phyloP scores from a whole-genome alignment of 768 basidiomycete genomes.

The Suillus subalutaceus region DNA sequence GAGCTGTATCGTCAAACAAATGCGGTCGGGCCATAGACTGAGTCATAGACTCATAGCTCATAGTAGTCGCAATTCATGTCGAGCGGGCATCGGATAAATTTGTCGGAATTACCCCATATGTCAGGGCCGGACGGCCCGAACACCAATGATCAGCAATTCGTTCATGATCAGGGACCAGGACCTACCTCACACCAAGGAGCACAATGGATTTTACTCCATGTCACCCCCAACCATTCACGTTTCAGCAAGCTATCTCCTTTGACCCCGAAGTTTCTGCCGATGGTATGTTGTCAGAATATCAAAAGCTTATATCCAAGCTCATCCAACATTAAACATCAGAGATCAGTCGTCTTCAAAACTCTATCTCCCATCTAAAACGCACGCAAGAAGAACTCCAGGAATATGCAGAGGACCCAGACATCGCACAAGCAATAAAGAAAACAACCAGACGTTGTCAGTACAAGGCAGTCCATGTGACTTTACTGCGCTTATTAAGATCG shows the following conservation, averaged over 20 bases:
- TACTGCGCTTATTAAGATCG: conserved; percentile 9
- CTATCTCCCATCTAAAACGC: conserved; percentile 58
- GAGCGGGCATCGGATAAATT: too few species aligned
- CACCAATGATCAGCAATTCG: background rate
- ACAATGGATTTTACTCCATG: conserved; percentile 69
- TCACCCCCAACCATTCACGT: conserved; percentile 62
- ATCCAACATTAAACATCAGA: conserved; percentile 45
- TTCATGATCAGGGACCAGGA: background rate
- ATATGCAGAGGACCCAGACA: conserved; percentile 56
- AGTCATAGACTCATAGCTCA: too few species aligned
- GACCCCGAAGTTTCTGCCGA: conserved; percentile 70
- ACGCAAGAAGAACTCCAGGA: conserved; percentile 64
- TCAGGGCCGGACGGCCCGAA: background rate
- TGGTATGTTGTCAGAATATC: conserved; percentile 45
- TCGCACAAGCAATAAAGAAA: conserved; percentile 67
- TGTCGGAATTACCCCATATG: background rate
- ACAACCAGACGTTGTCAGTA: conserved; percentile 64
- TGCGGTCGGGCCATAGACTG: too few species aligned
- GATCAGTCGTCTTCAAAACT: conserved; percentile 75
- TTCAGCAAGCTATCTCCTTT: conserved; percentile 62
- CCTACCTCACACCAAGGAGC: background rate
- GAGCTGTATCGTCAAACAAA: too few species aligned
- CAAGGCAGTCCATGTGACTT: conserved; percentile 6
- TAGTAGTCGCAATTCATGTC: too few species aligned
- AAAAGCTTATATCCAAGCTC: conserved; percentile 8